Evolutionary conservation across 345 rosid genomes (phyloP).

Genomic region (Sapria himalayana): DNA sequence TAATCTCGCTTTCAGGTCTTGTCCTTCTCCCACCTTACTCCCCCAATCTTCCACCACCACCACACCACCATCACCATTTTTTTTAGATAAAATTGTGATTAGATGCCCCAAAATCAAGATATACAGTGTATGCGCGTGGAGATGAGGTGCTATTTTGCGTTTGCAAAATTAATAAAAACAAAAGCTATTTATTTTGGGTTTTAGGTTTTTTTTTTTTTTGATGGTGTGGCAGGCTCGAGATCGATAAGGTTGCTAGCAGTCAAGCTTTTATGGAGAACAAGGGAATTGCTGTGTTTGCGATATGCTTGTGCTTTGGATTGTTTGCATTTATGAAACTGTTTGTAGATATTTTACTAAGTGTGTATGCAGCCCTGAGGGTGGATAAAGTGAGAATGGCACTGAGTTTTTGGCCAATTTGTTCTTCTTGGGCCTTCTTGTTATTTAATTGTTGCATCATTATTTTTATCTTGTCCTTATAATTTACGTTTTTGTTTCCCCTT

Average conservation of each 20-base stretch:
- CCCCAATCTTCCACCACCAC: not conserved
- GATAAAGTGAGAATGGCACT: conserved; percentile 15
- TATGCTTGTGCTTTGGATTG: conserved; percentile 35
- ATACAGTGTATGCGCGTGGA: no score
- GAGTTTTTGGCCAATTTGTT: conserved; percentile 37
- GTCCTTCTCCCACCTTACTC: conserved; percentile 5
- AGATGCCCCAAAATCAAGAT: no score
- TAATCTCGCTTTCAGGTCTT: conserved; percentile 39
- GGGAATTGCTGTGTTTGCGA: conserved; percentile 41
- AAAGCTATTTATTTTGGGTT: not conserved
- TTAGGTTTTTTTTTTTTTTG: not conserved
- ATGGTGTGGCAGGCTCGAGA: conserved; percentile 23
- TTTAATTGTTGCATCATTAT: conserved; percentile 24
- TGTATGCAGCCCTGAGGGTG: conserved; percentile 12
- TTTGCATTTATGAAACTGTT: conserved; percentile 27
- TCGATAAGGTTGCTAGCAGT: conserved; percentile 28
- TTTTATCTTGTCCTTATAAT: conserved; percentile 26
- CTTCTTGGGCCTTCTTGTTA: conserved; percentile 37
- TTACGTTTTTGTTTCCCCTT: no score
- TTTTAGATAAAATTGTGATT: no score
- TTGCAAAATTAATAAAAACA: not conserved
- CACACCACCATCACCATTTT: no score
- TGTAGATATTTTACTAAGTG: conserved; percentile 20
- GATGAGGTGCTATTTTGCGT: not conserved
- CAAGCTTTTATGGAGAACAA: conserved; percentile 55